A percentile compares a stretch with the other conserved stretches of the same genome.
Conservation (phyloP, 441 rosid species). For the Heliophila coronopifolia region DNA sequence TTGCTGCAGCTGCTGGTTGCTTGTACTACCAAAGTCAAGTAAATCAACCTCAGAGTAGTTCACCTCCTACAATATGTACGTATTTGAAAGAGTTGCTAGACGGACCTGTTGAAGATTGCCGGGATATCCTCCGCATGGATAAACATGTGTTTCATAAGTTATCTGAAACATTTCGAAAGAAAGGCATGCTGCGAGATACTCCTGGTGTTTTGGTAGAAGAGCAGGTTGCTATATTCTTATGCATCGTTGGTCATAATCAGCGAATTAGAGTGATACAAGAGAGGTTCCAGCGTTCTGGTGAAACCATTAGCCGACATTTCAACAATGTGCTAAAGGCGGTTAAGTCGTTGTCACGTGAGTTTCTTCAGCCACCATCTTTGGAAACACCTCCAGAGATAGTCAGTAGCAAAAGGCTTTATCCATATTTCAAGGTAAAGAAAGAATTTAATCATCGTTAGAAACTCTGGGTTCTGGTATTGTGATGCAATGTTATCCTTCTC, state of each 20-base stretch:
- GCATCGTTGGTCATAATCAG: conserved; percentile 70
- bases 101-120: conserved; percentile 45
- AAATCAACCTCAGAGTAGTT: conserved; percentile 37
- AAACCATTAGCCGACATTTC: conserved; percentile 81
- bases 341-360: conserved; percentile 71
- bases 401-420: conserved; percentile 47
- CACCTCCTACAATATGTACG: conserved; percentile 36
- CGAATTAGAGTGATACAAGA: conserved; percentile 74
- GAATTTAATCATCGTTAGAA: conserved; percentile 2
- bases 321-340: conserved; percentile 73
- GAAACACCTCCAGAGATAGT: conserved; percentile 44
- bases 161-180: conserved; percentile 44
- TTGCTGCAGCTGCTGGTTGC: conserved; percentile 76
- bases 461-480: background rate
- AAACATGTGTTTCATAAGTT: conserved; percentile 64
- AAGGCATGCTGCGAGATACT: conserved; percentile 59
- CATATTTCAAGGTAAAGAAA: conserved; percentile 64
- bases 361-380: conserved; percentile 40
- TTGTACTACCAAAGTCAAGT: conserved; percentile 45
- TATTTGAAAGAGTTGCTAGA: conserved; percentile 53
- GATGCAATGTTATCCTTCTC: conserved; percentile 9
- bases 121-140: conserved; percentile 77
- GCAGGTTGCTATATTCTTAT: conserved; percentile 73
- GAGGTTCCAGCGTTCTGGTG: conserved; percentile 74
- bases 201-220: conserved; percentile 73